A percentile compares a stretch with the other conserved stretches of the same genome.
Evolutionary conservation across 1,284 basidiomycete species (phyloP).

Genomic region (Cronartium quercuum): DNA sequence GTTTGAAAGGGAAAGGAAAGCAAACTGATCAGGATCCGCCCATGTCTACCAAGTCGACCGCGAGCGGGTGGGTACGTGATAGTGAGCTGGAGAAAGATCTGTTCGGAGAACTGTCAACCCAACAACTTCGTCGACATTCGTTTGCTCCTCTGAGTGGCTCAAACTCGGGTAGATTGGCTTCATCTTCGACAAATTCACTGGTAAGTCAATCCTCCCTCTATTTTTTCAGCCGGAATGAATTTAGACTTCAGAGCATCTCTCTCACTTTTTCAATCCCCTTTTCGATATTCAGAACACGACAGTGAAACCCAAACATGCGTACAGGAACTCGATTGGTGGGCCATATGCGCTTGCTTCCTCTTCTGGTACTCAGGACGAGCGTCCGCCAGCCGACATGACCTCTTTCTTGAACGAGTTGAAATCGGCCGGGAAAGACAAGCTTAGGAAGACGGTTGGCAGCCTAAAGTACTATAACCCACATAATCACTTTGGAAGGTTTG

Average conservation of each 20-base stretch:
- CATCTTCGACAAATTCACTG: neutral
- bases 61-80: constrained; percentile 23
- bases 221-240: too few species aligned
- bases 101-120: constrained; percentile 8
- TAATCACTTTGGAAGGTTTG: constrained; percentile 19
- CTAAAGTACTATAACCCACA: constrained; percentile 27
- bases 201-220: neutral
- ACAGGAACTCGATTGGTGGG: constrained; percentile 19
- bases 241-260: too few species aligned
- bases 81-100: constrained; percentile 24
- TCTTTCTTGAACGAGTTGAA: constrained; percentile 34
- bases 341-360: neutral
- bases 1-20: neutral
- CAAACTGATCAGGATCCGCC: neutral
- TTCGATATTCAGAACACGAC: neutral
- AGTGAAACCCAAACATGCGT: neutral
- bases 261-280: neutral
- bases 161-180: neutral
- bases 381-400: constrained; percentile 10
- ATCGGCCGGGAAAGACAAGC: constrained; percentile 18
- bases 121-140: neutral
- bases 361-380: neutral
- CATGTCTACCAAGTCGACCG: neutral
- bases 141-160: neutral
- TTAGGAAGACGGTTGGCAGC: constrained; percentile 27